Percentiles rank a stretch among this genome's conserved stretches.
phyloP scores from a whole-genome alignment of 305 asterid genomes.

The Fraxinus ornus region DNA sequence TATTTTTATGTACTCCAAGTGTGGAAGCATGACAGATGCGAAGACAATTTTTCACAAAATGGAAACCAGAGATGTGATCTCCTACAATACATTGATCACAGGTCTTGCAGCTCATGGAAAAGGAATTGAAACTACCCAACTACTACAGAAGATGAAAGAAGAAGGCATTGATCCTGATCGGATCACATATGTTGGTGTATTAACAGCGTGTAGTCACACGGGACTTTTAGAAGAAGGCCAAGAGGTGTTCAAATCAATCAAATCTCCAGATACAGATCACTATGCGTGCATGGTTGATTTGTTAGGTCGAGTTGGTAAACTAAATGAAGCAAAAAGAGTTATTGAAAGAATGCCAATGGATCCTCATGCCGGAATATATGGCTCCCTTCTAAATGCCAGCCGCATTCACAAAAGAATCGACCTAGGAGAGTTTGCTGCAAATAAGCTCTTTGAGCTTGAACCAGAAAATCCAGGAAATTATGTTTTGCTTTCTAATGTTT shows the following conservation, averaged over 20 bases:
- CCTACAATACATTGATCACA: conserved; percentile 63
- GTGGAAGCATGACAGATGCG: conserved; percentile 66
- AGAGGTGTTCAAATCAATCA: conserved; percentile 52
- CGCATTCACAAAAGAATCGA: conserved; percentile 60
- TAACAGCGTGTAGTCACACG: conserved; percentile 78
- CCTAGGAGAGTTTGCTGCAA: conserved; percentile 66
- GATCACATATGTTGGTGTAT: conserved; percentile 53
- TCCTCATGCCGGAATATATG: conserved; percentile 37
- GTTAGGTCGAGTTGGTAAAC: conserved; percentile 60
- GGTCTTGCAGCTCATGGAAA: conserved; percentile 73
- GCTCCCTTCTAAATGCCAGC: conserved; percentile 67
- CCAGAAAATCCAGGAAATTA: conserved; percentile 71
- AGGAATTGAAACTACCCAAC: conserved; percentile 50
- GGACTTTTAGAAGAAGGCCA: conserved; percentile 54
- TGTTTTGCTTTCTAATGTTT: conserved; percentile 46
- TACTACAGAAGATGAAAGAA: conserved; percentile 50
- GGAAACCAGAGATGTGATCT: conserved; percentile 58
- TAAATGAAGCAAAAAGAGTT: conserved; percentile 61
- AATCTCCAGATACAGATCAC: conserved; percentile 58
- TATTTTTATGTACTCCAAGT: conserved; percentile 77
- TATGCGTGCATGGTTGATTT: conserved; percentile 71
- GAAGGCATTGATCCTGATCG: conserved; percentile 58
- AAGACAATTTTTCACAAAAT: conserved; percentile 41
- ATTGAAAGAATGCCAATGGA: conserved; percentile 51
- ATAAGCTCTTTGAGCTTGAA: conserved; percentile 65